Evolutionary conservation across 371 early-diverging fungal species (phyloP).

Genomic region (Mucor irregularis): DNA sequence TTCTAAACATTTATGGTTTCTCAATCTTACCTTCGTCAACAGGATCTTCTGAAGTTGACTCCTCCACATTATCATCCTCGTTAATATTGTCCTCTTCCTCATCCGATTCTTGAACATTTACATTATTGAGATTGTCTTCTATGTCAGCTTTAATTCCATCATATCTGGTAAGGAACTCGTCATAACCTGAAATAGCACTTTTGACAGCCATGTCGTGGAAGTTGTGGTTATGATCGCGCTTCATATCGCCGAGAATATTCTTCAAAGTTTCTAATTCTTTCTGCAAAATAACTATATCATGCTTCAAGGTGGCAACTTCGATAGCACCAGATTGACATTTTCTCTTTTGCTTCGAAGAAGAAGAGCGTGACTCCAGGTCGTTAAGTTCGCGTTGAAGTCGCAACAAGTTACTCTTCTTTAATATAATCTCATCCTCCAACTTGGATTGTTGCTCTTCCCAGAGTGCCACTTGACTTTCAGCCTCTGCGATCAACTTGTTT

Average conservation of each 20-base stretch:
- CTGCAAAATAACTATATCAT: conserved; percentile 33
- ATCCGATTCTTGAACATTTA: conserved; percentile 2
- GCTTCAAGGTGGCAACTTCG: conserved; percentile 31
- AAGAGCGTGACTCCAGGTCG: conserved; percentile 1
- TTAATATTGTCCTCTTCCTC: conserved; percentile 16
- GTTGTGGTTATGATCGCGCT: conserved; percentile 73
- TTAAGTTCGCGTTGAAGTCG: conserved; percentile 25
- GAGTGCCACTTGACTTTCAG: conserved; percentile 35
- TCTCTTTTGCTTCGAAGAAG: conserved; percentile 1
- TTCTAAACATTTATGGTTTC: neutral
- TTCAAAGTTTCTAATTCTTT: conserved; percentile 43
- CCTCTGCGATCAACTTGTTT: conserved; percentile 31
- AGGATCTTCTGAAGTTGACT: neutral
- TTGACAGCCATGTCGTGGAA: conserved; percentile 79
- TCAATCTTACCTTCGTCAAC: neutral
- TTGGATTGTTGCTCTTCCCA: conserved; percentile 36
- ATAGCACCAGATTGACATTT: conserved; percentile 13
- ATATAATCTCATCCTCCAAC: conserved; percentile 33
- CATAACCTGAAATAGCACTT: conserved; percentile 60
- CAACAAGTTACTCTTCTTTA: conserved; percentile 30
- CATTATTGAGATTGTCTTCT: conserved; percentile 27
- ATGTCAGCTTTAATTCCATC: conserved; percentile 26
- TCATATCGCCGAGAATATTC: conserved; percentile 58
- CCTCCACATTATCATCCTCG: conserved; percentile 18
- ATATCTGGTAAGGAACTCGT: conserved; percentile 52